These are phyloP conservation scores for Clarireedia paspali DNA, from an alignment of 2,329 filamentous ascomycete genomes.

Conservation along the genomic window DNA sequence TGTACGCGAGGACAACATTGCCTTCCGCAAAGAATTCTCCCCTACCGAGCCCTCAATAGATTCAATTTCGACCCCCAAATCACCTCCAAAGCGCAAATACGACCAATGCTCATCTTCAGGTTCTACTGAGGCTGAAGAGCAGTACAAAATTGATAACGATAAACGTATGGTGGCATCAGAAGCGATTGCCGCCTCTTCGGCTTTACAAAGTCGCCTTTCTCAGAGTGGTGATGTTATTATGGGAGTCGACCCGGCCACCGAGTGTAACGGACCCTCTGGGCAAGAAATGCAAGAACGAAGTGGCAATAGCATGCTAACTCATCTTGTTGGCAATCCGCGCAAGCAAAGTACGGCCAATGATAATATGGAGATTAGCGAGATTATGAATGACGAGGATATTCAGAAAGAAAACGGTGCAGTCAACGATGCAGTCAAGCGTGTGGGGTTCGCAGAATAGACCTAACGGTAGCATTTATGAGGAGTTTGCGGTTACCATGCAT, in stretches of 20 bases:
- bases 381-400: conserved; percentile 20
- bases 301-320: conserved; percentile 18
- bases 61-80: conserved; percentile 2
- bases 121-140: neutral
- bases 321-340: conserved; percentile 4
- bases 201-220: neutral
- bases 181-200: neutral
- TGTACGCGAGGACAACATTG: conserved; percentile 42
- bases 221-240: conserved; percentile 9
- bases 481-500: neutral
- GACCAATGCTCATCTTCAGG: conserved; percentile 15
- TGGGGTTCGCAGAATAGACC: conserved; percentile 17
- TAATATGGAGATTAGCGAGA: conserved; percentile 28
- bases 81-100: conserved; percentile 24
- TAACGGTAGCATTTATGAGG: neutral
- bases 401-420: conserved; percentile 21
- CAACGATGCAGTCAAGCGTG: conserved; percentile 20
- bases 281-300: conserved; percentile 28
- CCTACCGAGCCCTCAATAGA: conserved; percentile 10
- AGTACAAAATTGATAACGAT: neutral
- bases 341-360: conserved; percentile 21
- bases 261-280: neutral
- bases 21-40: conserved; percentile 42
- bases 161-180: neutral
- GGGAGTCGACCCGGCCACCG: conserved; percentile 20